Evolutionary conservation across 2,329 filamentous ascomycete genomes (phyloP).

Genomic region (Nemania diffusa): DNA sequence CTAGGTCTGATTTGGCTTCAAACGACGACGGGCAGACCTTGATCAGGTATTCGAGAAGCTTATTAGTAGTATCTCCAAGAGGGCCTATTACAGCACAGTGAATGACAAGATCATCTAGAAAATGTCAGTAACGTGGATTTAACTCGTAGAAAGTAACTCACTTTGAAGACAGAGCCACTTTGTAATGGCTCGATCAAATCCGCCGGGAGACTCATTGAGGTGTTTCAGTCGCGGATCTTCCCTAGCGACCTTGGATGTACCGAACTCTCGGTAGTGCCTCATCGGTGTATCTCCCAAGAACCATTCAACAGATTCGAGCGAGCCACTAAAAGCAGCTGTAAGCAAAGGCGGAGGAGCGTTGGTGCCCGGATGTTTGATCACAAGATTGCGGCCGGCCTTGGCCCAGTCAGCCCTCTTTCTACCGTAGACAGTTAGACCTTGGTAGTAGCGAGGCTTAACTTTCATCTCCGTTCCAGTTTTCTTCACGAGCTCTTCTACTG

Average conservation of each 20-base stretch:
- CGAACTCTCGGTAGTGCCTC: conserved; percentile 75
- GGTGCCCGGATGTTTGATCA: conserved; percentile 53
- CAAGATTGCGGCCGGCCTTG: conserved; percentile 63
- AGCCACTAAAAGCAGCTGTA: conserved; percentile 65
- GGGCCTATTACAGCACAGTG: conserved; percentile 70
- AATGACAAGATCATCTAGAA: conserved; percentile 68
- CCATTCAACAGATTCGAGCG: conserved; percentile 78
- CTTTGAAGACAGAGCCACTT: conserved; percentile 71
- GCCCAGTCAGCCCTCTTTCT: conserved; percentile 75
- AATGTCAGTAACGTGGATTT: conserved; percentile 36
- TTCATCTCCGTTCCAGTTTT: conserved; percentile 71
- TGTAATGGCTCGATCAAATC: conserved; percentile 70
- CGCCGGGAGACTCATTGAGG: conserved; percentile 67
- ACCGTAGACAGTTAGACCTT: conserved; percentile 74
- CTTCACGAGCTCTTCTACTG: conserved; percentile 73
- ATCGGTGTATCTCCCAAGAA: conserved; percentile 77
- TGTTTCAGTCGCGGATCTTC: conserved; percentile 71
- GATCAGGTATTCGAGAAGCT: conserved; percentile 73
- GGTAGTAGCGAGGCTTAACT: conserved; percentile 77
- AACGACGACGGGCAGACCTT: conserved; percentile 69
- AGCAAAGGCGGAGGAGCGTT: conserved; percentile 70
- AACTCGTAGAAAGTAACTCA: conserved; percentile 52
- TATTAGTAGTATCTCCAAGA: conserved; percentile 55
- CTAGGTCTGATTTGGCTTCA: conserved; percentile 67
- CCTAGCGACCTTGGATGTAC: conserved; percentile 65